Conservation (phyloP, 345 rosid species). For the Gossypium rotundifolium region DNA sequence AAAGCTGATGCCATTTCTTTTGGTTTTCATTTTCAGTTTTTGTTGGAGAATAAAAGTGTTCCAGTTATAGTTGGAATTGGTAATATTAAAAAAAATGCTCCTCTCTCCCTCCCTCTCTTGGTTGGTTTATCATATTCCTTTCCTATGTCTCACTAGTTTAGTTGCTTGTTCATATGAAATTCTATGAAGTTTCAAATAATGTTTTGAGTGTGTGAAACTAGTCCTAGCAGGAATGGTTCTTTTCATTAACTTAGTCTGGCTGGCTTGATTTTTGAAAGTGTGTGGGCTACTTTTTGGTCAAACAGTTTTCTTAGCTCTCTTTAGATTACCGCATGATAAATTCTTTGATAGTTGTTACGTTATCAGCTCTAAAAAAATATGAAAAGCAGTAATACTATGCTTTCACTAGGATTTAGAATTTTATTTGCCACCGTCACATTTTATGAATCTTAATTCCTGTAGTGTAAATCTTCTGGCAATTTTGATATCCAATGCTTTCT, state of each 20-base stretch:
- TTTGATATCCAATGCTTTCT: neutral
- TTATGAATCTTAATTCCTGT: neutral
- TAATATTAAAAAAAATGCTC: constrained; percentile 23
- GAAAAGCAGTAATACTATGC: neutral
- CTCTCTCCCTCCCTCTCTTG: constrained; percentile 13
- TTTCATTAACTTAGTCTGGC: neutral
- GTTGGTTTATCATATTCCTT: constrained; percentile 1
- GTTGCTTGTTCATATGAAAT: neutral
- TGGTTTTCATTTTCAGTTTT: constrained; percentile 67
- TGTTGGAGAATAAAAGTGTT: constrained; percentile 84
- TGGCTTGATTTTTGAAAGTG: neutral
- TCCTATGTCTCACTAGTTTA: neutral
- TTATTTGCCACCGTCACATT: neutral
- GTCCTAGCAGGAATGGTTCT: neutral
- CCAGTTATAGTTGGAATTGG: constrained; percentile 97
- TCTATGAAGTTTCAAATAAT: neutral
- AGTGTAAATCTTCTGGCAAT: neutral
- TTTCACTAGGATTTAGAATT: neutral
- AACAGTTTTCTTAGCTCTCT: neutral
- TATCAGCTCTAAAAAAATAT: neutral
- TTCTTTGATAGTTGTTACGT: neutral
- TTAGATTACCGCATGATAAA: neutral
- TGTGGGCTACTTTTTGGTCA: neutral
- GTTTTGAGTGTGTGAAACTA: neutral
- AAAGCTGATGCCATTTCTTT: constrained; percentile 34